These are phyloP conservation scores for Neurospora sp. DNA, from an alignment of 495 filamentous ascomycete genomes.

Conservation along the genomic window DNA sequence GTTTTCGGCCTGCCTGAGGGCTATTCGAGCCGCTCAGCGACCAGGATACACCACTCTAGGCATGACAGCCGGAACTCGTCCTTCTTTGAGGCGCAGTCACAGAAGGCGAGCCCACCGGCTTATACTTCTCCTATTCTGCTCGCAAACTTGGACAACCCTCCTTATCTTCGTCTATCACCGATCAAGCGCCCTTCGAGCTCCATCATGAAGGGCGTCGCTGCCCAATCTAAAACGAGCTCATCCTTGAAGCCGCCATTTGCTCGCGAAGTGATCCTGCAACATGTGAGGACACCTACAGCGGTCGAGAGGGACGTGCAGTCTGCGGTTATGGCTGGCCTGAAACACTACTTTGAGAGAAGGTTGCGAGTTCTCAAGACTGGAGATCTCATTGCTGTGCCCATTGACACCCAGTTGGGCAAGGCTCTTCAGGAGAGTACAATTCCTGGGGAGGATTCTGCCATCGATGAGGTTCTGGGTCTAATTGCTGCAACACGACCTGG, in stretches of 20 bases:
- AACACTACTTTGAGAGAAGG: slow-evolving; percentile 73
- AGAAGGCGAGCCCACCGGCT: slow-evolving; percentile 46
- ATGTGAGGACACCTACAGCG: slow-evolving; percentile 78
- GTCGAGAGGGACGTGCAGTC: slow-evolving; percentile 77
- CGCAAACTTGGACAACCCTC: slow-evolving; percentile 66
- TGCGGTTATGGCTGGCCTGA: slow-evolving; percentile 71
- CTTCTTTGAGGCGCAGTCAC: slow-evolving; percentile 46
- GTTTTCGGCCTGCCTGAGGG: slow-evolving; percentile 80
- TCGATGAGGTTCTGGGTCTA: slow-evolving; percentile 52
- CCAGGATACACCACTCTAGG: slow-evolving; percentile 41
- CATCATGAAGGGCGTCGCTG: slow-evolving; percentile 17
- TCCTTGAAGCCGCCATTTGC: slow-evolving; percentile 64
- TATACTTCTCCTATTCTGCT: slow-evolving; percentile 81
- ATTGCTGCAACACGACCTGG: slow-evolving; percentile 25
- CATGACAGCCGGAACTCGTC: slow-evolving; percentile 40
- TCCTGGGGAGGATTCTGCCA: slow-evolving; percentile 47
- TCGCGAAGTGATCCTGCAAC: slow-evolving; percentile 82
- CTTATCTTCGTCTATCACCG: slow-evolving; percentile 62
- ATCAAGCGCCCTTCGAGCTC: slow-evolving; percentile 39
- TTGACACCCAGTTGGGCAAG: slow-evolving; percentile 72
- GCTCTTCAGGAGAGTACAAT: slow-evolving; percentile 55
- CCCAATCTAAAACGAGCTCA: slow-evolving; percentile 39
- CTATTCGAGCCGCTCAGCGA: slow-evolving; percentile 43
- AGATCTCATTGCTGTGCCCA: slow-evolving; percentile 75
- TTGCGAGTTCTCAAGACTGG: slow-evolving; percentile 70